Evolutionary conservation across 1,284 basidiomycete genomes (phyloP), one percentile per base, ranked within the genome.

Genomic region (Vanrija humicola): DNA sequence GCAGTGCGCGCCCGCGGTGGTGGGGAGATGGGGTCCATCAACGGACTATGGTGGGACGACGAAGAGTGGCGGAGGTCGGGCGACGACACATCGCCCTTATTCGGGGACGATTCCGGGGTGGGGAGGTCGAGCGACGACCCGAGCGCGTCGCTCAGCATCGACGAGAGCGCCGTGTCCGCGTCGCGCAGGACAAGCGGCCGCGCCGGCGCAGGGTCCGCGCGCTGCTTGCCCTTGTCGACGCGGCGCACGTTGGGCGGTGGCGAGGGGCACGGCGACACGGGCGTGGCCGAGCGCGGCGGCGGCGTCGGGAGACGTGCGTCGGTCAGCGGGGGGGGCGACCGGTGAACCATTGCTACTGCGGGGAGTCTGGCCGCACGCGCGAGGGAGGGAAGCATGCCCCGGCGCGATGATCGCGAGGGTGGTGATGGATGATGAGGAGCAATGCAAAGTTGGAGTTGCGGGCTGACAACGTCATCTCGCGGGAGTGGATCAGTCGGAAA

Each of bases 131-230:
- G 49, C 1, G 64, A 62, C 1, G 69, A 69, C 18, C 56, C 40
- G 7, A 72, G 54, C 7, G 72, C 70, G 43, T 74, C 72, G 52
- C 66, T 52, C 38, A 70, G 38, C 39, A 53, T 44, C 6, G 52
- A 48, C 19, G 46, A 18, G 19, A 65, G 46, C 12, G 59, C 46
- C 16, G 47, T 48, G 12, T 28, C 34, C 1, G 55, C 47, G 3
- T 21, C 18, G 5, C 47, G 23, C 1, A 45, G 45, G n/a, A 44
- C 23, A 5, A 57, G 47, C 1, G 55, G 55, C 0, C 47, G 48
- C 3, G 28, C 28, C 6, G 55, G 49, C 10, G 40, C n/a, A 12
- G 51, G 29, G 5, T 56, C 55, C 0, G 65, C 65, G 42, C 57
- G 54, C 16, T 54, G 58, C 48, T 65, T 68, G 18, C 66, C 64